These are phyloP conservation scores for Aspergillus diversus DNA, from an alignment of 495 filamentous ascomycete genomes.

Conservation along the genomic window DNA sequence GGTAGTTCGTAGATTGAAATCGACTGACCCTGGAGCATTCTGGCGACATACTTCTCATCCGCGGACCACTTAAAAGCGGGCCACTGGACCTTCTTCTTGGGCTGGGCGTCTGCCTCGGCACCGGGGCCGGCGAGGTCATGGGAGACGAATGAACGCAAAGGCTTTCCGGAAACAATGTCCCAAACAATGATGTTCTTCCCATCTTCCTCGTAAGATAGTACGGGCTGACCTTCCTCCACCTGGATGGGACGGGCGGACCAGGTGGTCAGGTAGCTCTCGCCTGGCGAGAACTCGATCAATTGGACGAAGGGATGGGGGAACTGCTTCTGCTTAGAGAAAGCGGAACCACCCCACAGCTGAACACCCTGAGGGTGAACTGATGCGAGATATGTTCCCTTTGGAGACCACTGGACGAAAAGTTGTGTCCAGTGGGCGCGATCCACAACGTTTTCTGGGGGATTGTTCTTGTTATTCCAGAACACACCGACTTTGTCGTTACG, in stretches of 20 bases:
- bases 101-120: slow-evolving; percentile 65
- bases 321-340: slow-evolving; percentile 86
- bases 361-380: slow-evolving; percentile 95
- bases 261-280: slow-evolving; percentile 90
- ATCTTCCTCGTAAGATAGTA: slow-evolving; percentile 86
- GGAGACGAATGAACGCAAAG: slow-evolving; percentile 88
- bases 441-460: slow-evolving; percentile 82
- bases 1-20: slow-evolving; percentile 96
- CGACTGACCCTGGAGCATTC: slow-evolving; percentile 82
- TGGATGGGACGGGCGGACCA: slow-evolving; percentile 93
- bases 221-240: slow-evolving; percentile 84
- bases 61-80: slow-evolving; percentile 99
- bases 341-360: slow-evolving; percentile 90
- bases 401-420: slow-evolving; percentile 96
- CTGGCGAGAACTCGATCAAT: slow-evolving; percentile 91
- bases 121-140: slow-evolving; percentile 69
- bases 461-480: slow-evolving; percentile 97
- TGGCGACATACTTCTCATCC: slow-evolving; percentile 94
- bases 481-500: slow-evolving; percentile 87
- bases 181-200: slow-evolving; percentile 99
- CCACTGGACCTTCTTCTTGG: slow-evolving; percentile 93
- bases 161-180: slow-evolving; percentile 90
- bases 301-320: slow-evolving; percentile 96
- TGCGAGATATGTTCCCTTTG: slow-evolving; percentile 87
- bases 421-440: slow-evolving; percentile 96